These are phyloP conservation scores for Evernia prunastri DNA, from an alignment of 495 filamentous ascomycete genomes.

Conservation along the genomic window DNA sequence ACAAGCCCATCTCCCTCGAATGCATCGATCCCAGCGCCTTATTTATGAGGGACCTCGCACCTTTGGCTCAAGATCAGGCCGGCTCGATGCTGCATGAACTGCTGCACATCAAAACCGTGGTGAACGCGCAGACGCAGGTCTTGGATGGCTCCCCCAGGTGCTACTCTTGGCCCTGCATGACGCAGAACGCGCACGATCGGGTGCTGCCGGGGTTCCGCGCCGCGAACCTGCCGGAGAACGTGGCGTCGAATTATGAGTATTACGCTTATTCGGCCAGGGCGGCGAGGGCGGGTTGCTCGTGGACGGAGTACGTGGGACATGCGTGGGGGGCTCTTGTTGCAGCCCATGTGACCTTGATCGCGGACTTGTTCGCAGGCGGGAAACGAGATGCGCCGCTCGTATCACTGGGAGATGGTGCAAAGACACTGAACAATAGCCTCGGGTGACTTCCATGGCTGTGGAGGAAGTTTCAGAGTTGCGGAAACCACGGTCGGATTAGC, in stretches of 20 bases:
- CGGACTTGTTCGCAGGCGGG: no score
- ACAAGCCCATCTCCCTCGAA: slow-evolving; percentile 2
- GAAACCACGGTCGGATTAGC: no score
- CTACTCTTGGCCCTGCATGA: background rate
- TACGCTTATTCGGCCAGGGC: slow-evolving; percentile 7
- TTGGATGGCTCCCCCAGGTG: background rate
- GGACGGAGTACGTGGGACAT: slow-evolving; percentile 1
- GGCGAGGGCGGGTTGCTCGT: background rate
- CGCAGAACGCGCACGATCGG: background rate
- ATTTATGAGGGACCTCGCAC: no score
- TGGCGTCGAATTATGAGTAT: slow-evolving; percentile 3
- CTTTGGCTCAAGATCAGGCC: background rate
- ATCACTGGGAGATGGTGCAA: no score
- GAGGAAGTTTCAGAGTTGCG: no score
- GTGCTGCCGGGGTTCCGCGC: background rate
- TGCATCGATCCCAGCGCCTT: slow-evolving; percentile 3
- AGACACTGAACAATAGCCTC: no score
- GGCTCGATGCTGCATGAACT: background rate
- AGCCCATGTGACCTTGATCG: no score
- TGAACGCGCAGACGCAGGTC: background rate
- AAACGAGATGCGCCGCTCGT: no score
- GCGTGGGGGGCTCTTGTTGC: no score
- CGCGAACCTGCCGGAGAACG: slow-evolving; percentile 6
- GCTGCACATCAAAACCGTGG: background rate
- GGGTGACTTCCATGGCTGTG: no score